Base-by-base conservation (phyloP, 805 yeast genomes). In the Wickerhamomyces subpelliculosus region DNA sequence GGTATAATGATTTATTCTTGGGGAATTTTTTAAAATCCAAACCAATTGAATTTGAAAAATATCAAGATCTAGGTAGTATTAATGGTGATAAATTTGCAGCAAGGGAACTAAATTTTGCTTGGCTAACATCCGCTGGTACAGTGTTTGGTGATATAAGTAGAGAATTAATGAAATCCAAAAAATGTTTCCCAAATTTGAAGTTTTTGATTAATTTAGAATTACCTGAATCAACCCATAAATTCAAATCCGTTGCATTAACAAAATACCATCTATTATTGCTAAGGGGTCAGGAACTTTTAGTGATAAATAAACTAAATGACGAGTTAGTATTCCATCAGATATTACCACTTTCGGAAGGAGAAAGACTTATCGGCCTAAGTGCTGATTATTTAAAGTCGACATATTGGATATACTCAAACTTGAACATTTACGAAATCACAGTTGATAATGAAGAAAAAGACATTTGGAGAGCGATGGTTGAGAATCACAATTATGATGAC, bases 321-420 rank as follows among this genome's bases (percentile, higher is more conserved):
- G 58, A 70, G 34, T 51, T 69, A 5, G 73, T 71, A 2, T 68
- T 58, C 36, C 62, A 66, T 27, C 68, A 68, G 28, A 53, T 63
- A 2, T 54, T 75, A 4, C 67, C 60, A 30, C 48, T 40, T 37
- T 52, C 51, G 19, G 55, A 55, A 5, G 54, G 53, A 32, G 73
- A 68, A 33, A 49, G 55, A 21, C 52, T 72, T 33, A 39, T 67
- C 7, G 81, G 81, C 0, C 52, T 77, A 5, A 51, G 70, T 3
- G 65, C 68, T 2, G 94, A 84, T 49, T 58, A 60, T 36, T 42
- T 57, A 4, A 59, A 60, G 32, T 53, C 66, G 1, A 84, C 97
- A 0, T 84, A 66, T 48, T 93, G 98, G 98, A 58, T 84, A 4
- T 85, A 66, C 49, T 75, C 93, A 0, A 58, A 63, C 11, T 52